These are phyloP conservation scores for Emiliania huxleyi DNA, from an alignment of 78 protist species.

Conservation along the genomic window DNA sequence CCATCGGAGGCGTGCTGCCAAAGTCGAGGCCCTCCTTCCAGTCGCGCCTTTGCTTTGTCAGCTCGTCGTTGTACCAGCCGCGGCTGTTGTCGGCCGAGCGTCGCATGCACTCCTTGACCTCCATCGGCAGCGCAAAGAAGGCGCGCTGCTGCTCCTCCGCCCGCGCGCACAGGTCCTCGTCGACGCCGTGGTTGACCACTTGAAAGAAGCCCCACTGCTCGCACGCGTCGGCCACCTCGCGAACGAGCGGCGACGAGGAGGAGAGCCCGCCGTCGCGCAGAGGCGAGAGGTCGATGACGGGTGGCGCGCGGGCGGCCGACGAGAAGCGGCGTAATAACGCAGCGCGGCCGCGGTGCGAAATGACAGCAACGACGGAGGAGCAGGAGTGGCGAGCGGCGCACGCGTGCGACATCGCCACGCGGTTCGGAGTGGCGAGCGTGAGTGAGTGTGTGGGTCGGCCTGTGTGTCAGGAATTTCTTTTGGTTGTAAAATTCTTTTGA, in stretches of 20 bases:
- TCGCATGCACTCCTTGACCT: background rate
- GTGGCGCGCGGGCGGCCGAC: background rate
- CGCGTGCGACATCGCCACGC: no score
- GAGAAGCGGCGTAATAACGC: background rate
- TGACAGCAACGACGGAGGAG: no score
- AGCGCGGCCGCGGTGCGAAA: no score
- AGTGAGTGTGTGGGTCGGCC: no score
- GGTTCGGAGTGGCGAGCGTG: no score
- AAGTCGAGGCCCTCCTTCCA: slow-evolving; percentile 31
- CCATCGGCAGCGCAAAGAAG: background rate
- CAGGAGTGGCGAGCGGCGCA: no score
- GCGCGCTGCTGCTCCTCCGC: background rate
- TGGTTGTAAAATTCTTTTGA: no score
- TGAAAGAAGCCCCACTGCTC: background rate
- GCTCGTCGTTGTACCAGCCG: slow-evolving; percentile 38
- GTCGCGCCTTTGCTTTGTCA: slow-evolving; percentile 22
- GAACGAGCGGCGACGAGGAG: background rate
- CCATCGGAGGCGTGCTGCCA: background rate
- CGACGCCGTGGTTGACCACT: slow-evolving; percentile 14
- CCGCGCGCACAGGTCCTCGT: background rate
- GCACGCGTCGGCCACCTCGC: background rate
- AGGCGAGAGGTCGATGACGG: background rate
- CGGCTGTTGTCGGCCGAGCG: background rate
- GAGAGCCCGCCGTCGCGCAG: background rate
- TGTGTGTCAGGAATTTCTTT: no score